Evolutionary conservation across 73 alveolate genomes (phyloP).

Genomic region (Tetrahymena thermophila): DNA sequence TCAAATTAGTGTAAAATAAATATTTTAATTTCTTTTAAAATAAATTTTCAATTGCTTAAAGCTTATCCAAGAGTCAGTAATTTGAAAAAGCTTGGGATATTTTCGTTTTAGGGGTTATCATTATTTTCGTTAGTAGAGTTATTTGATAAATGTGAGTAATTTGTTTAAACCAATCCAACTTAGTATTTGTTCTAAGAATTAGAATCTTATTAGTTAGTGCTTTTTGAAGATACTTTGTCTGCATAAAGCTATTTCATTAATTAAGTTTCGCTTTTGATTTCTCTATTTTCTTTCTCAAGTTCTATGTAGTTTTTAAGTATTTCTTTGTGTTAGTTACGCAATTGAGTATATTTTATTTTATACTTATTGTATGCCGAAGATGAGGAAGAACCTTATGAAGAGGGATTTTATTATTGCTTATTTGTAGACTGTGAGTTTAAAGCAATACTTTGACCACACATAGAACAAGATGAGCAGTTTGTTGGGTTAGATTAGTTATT

Average conservation of each 20-base stretch:
- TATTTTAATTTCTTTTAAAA: not conserved
- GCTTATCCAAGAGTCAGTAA: not conserved
- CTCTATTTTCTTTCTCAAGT: not conserved
- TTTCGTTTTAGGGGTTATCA: not conserved
- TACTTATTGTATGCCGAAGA: not conserved
- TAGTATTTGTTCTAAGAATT: not conserved
- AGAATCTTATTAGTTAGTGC: not conserved
- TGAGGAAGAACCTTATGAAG: not conserved
- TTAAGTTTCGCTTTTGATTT: not conserved
- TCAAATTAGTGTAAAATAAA: too few species aligned
- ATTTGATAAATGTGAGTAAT: not conserved
- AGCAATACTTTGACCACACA: not conserved
- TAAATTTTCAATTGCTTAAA: not conserved
- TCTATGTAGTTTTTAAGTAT: not conserved
- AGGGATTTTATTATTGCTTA: not conserved
- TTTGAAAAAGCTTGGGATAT: not conserved
- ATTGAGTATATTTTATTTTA: not conserved
- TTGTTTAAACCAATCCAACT: not conserved
- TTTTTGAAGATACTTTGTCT: not conserved
- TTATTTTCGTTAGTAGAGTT: not conserved
- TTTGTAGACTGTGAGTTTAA: not conserved
- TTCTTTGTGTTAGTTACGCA: not conserved
- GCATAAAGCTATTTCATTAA: not conserved
- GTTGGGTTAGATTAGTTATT: not conserved
- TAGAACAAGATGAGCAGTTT: not conserved